Conservation (phyloP, 2,329 filamentous ascomycete genomes). For the Fulvia fulva region DNA sequence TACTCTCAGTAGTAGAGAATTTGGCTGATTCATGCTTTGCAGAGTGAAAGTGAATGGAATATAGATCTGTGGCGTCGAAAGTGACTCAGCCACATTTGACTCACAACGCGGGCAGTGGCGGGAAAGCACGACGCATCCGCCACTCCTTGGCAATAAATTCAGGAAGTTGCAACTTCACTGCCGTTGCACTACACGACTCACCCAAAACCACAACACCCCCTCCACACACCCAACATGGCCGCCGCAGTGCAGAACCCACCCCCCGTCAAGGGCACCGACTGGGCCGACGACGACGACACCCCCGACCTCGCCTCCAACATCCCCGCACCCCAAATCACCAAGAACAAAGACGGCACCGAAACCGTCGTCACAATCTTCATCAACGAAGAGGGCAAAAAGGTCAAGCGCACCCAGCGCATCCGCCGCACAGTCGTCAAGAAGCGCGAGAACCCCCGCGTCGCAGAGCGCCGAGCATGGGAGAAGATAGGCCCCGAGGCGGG, state of each 20-base stretch:
- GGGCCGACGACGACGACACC: constrained; percentile 84
- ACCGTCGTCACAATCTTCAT: constrained; percentile 86
- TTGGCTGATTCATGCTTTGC: no score
- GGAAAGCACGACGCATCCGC: background rate
- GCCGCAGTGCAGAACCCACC: constrained; percentile 32
- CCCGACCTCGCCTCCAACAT: constrained; percentile 75
- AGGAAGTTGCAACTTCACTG: background rate
- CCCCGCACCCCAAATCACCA: constrained; percentile 80
- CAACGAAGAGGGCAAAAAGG: constrained; percentile 91
- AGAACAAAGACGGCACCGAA: constrained; percentile 98
- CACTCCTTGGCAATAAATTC: constrained; percentile 1
- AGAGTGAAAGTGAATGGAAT: background rate
- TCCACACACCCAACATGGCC: constrained; percentile 23
- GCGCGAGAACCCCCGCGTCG: constrained; percentile 95
- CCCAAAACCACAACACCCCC: constrained; percentile 4
- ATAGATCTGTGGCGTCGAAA: background rate
- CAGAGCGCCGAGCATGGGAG: constrained; percentile 84
- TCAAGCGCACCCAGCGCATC: constrained; percentile 95
- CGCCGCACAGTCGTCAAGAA: constrained; percentile 86
- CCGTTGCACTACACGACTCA: background rate
- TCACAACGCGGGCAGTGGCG: background rate
- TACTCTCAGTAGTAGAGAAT: no score
- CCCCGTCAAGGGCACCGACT: constrained; percentile 59
- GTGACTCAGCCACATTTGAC: background rate
- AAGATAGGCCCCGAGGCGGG: constrained; percentile 92